phyloP scores from a whole-genome alignment of 306 rosid genomes.

The Macrotyloma uniflorum region DNA sequence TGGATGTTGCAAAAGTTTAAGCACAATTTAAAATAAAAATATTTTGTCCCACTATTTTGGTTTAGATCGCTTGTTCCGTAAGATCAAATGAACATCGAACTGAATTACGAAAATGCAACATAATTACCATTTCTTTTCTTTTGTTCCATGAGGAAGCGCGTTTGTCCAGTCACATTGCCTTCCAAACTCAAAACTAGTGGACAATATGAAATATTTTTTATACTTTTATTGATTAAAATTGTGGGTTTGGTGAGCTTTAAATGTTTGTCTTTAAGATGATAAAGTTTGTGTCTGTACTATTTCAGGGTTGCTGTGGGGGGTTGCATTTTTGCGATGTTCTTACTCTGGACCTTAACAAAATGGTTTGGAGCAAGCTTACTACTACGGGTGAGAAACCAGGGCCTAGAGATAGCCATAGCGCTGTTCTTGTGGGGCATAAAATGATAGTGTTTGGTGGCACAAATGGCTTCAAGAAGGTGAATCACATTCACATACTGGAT shows the following conservation, averaged over 20 bases:
- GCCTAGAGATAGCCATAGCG: constrained; percentile 86
- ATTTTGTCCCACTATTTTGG: not conserved
- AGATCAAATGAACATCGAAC: not conserved
- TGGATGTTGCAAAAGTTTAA: constrained; percentile 4
- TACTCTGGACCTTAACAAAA: constrained; percentile 61
- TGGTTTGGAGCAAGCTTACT: constrained; percentile 68
- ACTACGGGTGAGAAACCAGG: constrained; percentile 78
- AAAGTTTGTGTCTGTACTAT: constrained; percentile 3
- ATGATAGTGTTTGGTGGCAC: constrained; percentile 91
- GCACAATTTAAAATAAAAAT: not conserved
- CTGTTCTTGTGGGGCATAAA: constrained; percentile 58
- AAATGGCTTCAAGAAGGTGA: constrained; percentile 77
- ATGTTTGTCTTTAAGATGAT: not conserved
- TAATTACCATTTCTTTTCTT: not conserved
- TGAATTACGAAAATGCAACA: not conserved
- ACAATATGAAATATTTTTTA: not conserved
- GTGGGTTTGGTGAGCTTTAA: not conserved
- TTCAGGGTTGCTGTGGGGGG: constrained; percentile 91
- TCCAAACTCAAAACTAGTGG: not conserved
- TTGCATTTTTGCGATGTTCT: constrained; percentile 83
- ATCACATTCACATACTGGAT: constrained; percentile 68
- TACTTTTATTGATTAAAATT: not conserved
- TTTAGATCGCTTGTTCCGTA: not conserved
- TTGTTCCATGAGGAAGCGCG: not conserved
- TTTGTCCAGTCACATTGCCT: not conserved